phyloP scores from a whole-genome alignment of 257 asterid species.

The Rhazya stricta region DNA sequence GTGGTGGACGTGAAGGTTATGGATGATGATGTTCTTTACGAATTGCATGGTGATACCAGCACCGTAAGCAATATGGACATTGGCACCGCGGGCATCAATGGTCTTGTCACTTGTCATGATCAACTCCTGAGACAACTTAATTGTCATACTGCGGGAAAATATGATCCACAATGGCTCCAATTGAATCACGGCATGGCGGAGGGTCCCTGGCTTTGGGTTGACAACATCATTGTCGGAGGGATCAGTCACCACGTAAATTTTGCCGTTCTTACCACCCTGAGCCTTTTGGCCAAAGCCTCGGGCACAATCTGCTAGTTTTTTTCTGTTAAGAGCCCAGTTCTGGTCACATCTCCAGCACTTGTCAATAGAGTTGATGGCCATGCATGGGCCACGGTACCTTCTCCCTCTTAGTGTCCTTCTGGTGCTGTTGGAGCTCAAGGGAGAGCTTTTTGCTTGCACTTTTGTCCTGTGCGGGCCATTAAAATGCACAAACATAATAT shows the following conservation, averaged over 20 bases:
- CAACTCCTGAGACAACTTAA: constrained; percentile 21
- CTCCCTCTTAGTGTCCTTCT: constrained; percentile 20
- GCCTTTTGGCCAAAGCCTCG: constrained; percentile 29
- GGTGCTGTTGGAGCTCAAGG: not conserved
- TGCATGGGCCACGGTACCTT: constrained; percentile 20
- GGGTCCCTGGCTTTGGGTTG: constrained; percentile 36
- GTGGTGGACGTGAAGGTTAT: constrained; percentile 19
- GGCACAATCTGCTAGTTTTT: constrained; percentile 23
- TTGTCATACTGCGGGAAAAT: constrained; percentile 25
- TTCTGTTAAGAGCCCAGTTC: constrained; percentile 23
- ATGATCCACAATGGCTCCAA: constrained; percentile 31
- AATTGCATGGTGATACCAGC: constrained; percentile 29
- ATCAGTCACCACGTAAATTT: constrained; percentile 25
- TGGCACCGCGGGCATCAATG: constrained; percentile 34
- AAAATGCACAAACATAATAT: not conserved
- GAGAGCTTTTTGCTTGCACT: not conserved
- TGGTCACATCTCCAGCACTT: constrained; percentile 37
- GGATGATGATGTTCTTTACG: constrained; percentile 18
- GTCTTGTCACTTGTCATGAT: constrained; percentile 30
- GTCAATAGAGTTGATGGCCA: constrained; percentile 29
- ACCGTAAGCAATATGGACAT: constrained; percentile 27
- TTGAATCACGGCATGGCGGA: constrained; percentile 36
- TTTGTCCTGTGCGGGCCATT: not conserved
- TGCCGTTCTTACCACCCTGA: constrained; percentile 28
- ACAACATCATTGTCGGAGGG: constrained; percentile 21